Evolutionary conservation across 75 land plant genomes (phyloP).

Genomic region (Chamaecyparis obtusa): DNA sequence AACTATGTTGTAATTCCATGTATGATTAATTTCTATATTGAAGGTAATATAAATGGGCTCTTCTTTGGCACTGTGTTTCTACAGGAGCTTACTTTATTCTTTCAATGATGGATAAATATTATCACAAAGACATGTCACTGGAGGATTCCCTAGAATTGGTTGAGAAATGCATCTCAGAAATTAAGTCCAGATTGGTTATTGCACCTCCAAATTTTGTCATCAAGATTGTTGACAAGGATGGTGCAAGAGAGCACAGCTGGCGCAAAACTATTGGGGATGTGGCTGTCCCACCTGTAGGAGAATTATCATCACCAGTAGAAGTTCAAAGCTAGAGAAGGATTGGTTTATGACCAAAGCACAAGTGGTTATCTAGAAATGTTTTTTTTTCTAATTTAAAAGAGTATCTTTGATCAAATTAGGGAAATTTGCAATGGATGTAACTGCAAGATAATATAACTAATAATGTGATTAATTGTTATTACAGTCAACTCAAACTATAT

Average conservation of each 20-base stretch:
- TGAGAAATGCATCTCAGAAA: conserved; percentile 77
- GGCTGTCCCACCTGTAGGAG: conserved; percentile 18
- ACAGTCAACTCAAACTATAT: neutral
- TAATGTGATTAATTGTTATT: neutral
- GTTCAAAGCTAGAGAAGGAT: conserved; percentile 11
- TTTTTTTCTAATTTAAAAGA: neutral
- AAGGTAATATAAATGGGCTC: neutral
- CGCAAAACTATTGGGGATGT: conserved; percentile 64
- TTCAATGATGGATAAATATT: conserved; percentile 85
- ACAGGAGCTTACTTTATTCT: conserved; percentile 77
- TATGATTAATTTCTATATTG: neutral
- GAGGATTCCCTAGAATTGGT: conserved; percentile 82
- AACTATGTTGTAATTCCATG: no score
- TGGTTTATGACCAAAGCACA: neutral
- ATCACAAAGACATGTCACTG: conserved; percentile 64
- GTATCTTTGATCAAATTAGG: neutral
- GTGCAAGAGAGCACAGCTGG: conserved; percentile 86
- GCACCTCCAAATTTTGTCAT: conserved; percentile 93
- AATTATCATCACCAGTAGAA: neutral
- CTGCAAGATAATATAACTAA: neutral
- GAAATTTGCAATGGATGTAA: neutral
- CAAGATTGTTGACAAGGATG: conserved; percentile 96
- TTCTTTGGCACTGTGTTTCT: neutral
- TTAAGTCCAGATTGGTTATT: conserved; percentile 72
- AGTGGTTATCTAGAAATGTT: neutral